Conservation (phyloP, 1,139 yeast species). For the Lodderomyces margitis region DNA sequence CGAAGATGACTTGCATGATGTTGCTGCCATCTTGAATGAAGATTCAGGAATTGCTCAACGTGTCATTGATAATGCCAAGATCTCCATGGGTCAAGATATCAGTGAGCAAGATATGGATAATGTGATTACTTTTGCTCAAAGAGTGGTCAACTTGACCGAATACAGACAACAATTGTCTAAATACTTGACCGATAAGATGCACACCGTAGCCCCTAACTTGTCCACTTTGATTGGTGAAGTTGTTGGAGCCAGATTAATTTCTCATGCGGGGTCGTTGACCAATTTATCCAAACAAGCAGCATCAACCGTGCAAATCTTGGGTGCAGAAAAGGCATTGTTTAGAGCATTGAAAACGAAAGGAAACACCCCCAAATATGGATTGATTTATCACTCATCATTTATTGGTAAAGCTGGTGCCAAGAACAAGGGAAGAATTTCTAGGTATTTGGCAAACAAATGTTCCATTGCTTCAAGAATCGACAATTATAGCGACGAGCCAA, state of each 20-base stretch:
- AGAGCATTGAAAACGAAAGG: constrained; percentile 98
- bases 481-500: constrained; percentile 86
- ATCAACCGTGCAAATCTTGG: constrained; percentile 96
- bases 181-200: constrained; percentile 91
- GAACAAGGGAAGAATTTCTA: constrained; percentile 98
- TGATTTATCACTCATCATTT: constrained; percentile 93
- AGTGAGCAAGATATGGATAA: constrained; percentile 84
- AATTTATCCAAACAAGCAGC: constrained; percentile 98
- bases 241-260: constrained; percentile 96
- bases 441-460: constrained; percentile 98
- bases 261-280: constrained; percentile 94
- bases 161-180: constrained; percentile 91
- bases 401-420: constrained; percentile 97
- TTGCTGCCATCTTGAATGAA: constrained; percentile 85
- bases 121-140: constrained; percentile 86
- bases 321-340: constrained; percentile 99
- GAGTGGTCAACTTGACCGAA: constrained; percentile 90
- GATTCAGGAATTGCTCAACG: constrained; percentile 94
- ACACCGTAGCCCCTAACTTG: constrained; percentile 96
- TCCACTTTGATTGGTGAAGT: constrained; percentile 95
- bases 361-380: constrained; percentile 98
- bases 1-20: constrained; percentile 83
- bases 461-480: constrained; percentile 98
- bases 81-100: constrained; percentile 98
- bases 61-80: constrained; percentile 84